Evolutionary conservation across 1,284 basidiomycete species (phyloP).

Genomic region (Baeospora myosura): DNA sequence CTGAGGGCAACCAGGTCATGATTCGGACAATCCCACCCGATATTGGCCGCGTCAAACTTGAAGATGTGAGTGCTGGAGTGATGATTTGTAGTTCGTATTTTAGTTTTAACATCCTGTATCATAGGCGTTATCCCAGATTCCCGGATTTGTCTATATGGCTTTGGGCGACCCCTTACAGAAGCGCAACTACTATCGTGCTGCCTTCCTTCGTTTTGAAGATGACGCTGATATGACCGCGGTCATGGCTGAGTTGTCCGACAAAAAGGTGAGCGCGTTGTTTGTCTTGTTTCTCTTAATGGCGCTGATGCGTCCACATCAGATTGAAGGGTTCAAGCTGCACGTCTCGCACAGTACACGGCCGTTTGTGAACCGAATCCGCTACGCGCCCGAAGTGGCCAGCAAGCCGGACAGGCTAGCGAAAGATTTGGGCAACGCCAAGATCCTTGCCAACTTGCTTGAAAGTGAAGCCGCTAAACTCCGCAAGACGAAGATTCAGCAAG

Average conservation of each 20-base stretch:
- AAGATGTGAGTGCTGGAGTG: conserved; percentile 53
- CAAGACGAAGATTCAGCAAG: conserved; percentile 29
- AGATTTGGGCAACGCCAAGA: conserved; percentile 70
- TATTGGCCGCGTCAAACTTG: conserved; percentile 79
- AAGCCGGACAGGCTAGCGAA: conserved; percentile 70
- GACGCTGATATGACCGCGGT: conserved; percentile 74
- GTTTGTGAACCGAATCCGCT: conserved; percentile 70
- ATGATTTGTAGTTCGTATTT: conserved; percentile 8
- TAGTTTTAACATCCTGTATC: conserved; percentile 3
- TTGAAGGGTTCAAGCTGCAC: conserved; percentile 89
- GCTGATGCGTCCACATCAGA: conserved; percentile 37
- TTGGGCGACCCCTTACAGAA: conserved; percentile 86
- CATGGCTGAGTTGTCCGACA: conserved; percentile 69
- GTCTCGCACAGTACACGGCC: conserved; percentile 77
- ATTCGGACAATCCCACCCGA: conserved; percentile 90
- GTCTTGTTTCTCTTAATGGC: neutral
- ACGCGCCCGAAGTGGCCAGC: conserved; percentile 75
- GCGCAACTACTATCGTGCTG: conserved; percentile 85
- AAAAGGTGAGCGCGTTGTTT: conserved; percentile 53
- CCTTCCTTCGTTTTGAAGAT: conserved; percentile 82
- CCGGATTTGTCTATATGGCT: conserved; percentile 75
- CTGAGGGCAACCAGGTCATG: conserved; percentile 85
- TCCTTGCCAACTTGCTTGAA: conserved; percentile 68
- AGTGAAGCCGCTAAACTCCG: conserved; percentile 51
- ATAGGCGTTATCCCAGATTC: conserved; percentile 59